These are phyloP conservation scores for Ensete ventricosum DNA, from an alignment of 176 grass and related monocot genomes.

Conservation along the genomic window DNA sequence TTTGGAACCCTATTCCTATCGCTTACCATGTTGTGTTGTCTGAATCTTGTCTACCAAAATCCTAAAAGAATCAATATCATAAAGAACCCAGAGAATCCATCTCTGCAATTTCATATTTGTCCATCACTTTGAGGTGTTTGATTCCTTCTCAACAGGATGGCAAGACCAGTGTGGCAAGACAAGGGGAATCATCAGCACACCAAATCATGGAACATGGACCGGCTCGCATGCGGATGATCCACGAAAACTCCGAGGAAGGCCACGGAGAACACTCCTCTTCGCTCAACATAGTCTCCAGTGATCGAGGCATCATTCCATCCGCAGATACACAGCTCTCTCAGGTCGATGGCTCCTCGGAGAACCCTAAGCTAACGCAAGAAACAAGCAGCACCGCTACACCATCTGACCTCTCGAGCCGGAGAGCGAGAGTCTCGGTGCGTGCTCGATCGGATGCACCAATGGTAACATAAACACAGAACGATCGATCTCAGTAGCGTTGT, in stretches of 20 bases:
- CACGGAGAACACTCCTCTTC: conserved; percentile 12
- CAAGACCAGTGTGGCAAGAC: not conserved
- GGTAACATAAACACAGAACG: not conserved
- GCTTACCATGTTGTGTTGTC: not conserved
- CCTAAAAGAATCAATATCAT: not conserved
- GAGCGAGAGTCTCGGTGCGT: conserved; percentile 18
- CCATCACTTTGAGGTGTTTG: not conserved
- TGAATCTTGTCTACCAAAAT: not conserved
- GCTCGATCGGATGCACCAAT: conserved; percentile 19
- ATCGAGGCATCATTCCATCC: not conserved
- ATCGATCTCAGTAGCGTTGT: not conserved
- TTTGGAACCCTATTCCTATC: not conserved
- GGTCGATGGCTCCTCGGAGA: not conserved
- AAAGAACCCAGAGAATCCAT: too few species aligned
- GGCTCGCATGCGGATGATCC: not conserved
- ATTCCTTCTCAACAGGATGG: not conserved
- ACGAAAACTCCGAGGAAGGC: not conserved
- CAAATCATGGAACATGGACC: conserved; percentile 5
- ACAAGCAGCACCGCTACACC: not conserved
- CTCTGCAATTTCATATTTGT: too few species aligned
- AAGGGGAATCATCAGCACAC: not conserved
- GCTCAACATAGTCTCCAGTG: not conserved
- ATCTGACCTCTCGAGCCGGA: conserved; percentile 2
- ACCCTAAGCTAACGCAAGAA: not conserved
- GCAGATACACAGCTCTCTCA: not conserved